A percentile compares a stretch with the other conserved stretches of the same genome.
Conservation (phyloP, 2,329 filamentous ascomycete genomes). For the Truncatella angustata region DNA sequence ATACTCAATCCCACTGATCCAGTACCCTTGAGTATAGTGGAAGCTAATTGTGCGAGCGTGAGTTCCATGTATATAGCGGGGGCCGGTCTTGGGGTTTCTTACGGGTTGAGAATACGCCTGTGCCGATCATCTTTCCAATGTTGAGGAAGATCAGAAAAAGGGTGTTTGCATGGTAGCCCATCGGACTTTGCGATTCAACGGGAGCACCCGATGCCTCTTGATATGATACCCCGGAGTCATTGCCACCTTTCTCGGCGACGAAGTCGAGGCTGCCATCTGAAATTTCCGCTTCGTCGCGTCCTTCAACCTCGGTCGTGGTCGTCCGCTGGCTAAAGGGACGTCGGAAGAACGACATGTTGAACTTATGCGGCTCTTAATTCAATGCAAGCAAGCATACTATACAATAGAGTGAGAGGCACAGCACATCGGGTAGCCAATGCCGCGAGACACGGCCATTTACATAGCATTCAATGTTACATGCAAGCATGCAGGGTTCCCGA, state of each 20-base stretch:
- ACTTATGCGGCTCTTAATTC: not conserved
- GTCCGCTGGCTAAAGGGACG: not conserved
- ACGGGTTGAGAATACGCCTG: conserved; percentile 65
- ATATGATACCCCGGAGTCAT: conserved; percentile 48
- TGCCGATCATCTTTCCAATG: conserved; percentile 62
- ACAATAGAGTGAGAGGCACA: too few relatives aligned
- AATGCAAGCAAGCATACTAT: too few relatives aligned
- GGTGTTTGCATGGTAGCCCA: conserved; percentile 57
- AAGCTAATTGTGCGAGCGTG: not conserved
- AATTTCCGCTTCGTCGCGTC: not conserved
- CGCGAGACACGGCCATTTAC: not conserved
- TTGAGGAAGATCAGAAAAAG: conserved; percentile 59
- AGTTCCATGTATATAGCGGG: not conserved
- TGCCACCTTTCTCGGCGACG: conserved; percentile 35
- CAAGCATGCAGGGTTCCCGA: not conserved
- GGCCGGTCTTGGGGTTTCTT: too few relatives aligned
- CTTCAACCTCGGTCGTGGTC: not conserved
- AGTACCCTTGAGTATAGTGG: conserved; percentile 52
- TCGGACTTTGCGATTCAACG: conserved; percentile 54
- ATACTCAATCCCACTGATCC: conserved; percentile 63
- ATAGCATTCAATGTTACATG: not conserved
- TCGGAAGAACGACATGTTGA: not conserved
- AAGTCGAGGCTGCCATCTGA: conserved; percentile 2
- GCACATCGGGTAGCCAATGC: not conserved
- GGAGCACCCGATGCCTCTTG: conserved; percentile 63